Evolutionary conservation across 129 eudicot genomes (phyloP), one percentile per base, ranked within the genome.

Genomic region (Ambrosia artemisiifolia): DNA sequence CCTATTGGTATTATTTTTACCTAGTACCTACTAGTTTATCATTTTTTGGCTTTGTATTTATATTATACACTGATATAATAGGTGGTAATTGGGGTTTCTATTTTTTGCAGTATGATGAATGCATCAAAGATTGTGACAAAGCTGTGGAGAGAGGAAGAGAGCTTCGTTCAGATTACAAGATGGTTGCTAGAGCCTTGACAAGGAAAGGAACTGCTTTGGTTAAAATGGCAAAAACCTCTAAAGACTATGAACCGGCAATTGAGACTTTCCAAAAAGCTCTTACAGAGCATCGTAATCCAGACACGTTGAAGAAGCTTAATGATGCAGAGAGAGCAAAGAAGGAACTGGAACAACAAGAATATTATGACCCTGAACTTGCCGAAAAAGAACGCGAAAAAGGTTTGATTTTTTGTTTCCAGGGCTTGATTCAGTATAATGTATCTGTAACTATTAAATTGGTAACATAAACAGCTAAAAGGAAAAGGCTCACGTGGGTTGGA

Each of bases 71-170:
- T 43, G 35, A 9, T 13, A 59, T 20, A 28, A 14, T 50, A 50
- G 56, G 3, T 20, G 12, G n/a, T 56, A 28, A 57, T 10, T 35
- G 6, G 16, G 3, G 63, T 43, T 12, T 62, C n/a, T 11, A 11
- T 28, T 61, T 6, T 24, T 67, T 63, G n/a, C 81, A 95, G 99
- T 95, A 79, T 74, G 99, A 90, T 17, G 99, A 95, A n/a, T 90
- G 99, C 78, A 88, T 95, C 28, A 83, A 90, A 61, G 99, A 95
- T 65, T 95, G 99, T 80, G 99, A 95, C 13, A 86, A 79, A 68
- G 99, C 99, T 68, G 99, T 95, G 49, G 99, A 95, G 71, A 90
- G 96, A 62, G 99, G 99, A 55, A 79, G 99, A 83, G 99, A 95
- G 78, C 91, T 90, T 35, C 85, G 99, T 50, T 86, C 96, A 1